Evolutionary conservation across 2,329 filamentous ascomycete species (phyloP), one percentile per base, ranked within the genome.

Genomic region (Arachnomyces sp.): DNA sequence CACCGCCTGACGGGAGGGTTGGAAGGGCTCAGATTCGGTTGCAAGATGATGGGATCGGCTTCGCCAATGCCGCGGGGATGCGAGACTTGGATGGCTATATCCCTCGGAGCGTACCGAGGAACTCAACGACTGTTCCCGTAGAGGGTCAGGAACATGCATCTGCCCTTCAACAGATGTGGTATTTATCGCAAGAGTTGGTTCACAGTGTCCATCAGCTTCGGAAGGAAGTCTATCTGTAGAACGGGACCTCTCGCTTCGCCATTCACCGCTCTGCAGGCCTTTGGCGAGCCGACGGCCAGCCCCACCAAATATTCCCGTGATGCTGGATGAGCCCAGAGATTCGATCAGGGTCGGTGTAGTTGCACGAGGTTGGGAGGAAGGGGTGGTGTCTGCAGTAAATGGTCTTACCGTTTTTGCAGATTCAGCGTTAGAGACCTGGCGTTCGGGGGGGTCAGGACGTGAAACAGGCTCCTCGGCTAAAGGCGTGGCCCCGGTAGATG

Each of bases 371-470:
- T 53, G 50, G 16, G 45, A 37, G 30, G 50, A 46, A 13, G 9
- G 21, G 3, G 37, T 36, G 3, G 44, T 34, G 25, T 62, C 56
- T 7, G 54, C 45, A 15, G 52, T 56, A 11, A 55, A 56, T 18
- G 63, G 57, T 39, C 56, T 62, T 18, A 71, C 57, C 6, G 68
- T 72, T 49, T 63, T 68, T 36, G 63, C 56, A 8, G 68, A 71
- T 28, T 67, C 66, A 9, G 68, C 59, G 12, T 59, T 69, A n/a
- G 68, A 71, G 38, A 69, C 51, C 0, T 58, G 61, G 31, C 68
- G 63, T 37, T 61, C 61, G 12, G 63, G 60, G 39, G 56, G 55
- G 18, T 53, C 55, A 9, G 67, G 67, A 15, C 67, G 62, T 33
- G 51, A 34, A n/a, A 51, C 50, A 6, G 51, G 48, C 17, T 52